These are phyloP conservation scores for Coemansia sp. DNA, from an alignment of 192 early-diverging fungal genomes.

Conservation along the genomic window DNA sequence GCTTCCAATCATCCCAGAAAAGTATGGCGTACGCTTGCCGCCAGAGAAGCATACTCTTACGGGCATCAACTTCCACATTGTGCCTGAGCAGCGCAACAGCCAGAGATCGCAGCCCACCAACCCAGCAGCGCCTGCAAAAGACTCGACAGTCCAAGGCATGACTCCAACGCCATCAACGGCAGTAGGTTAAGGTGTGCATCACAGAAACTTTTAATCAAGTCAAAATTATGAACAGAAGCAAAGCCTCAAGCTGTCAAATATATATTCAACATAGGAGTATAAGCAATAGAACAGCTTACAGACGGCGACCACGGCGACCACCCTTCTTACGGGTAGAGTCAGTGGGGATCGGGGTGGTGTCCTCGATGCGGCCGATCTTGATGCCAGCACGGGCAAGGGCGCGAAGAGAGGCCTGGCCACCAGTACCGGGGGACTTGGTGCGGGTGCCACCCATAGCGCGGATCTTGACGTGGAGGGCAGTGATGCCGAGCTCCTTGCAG, in stretches of 20 bases:
- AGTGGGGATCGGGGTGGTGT: constrained; percentile 98
- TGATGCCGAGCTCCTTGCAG: constrained; percentile 99
- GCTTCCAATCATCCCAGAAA: constrained; percentile 76
- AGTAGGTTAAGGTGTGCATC: neutral
- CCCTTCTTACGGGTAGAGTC: constrained; percentile 99
- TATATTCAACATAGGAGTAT: neutral
- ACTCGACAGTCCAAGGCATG: neutral
- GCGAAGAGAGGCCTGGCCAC: constrained; percentile 97
- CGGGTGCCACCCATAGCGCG: constrained; percentile 99
- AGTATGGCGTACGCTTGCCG: constrained; percentile 77
- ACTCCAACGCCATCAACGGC: neutral
- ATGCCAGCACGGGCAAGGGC: constrained; percentile 98
- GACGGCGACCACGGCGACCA: constrained; percentile 99
- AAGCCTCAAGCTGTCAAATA: neutral
- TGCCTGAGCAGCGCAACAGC: constrained; percentile 58
- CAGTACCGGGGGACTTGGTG: constrained; percentile 96
- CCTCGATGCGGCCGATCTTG: constrained; percentile 99
- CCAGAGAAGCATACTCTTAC: constrained; percentile 77
- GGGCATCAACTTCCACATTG: constrained; percentile 76
- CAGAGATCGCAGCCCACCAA: neutral
- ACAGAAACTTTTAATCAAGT: neutral
- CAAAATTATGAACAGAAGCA: neutral
- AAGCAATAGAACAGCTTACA: constrained; percentile 58
- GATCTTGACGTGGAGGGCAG: constrained; percentile 99
- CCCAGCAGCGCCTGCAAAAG: neutral